Evolutionary conservation across 106 monocot species (phyloP).

Genomic region (Apostasia ramifera): DNA sequence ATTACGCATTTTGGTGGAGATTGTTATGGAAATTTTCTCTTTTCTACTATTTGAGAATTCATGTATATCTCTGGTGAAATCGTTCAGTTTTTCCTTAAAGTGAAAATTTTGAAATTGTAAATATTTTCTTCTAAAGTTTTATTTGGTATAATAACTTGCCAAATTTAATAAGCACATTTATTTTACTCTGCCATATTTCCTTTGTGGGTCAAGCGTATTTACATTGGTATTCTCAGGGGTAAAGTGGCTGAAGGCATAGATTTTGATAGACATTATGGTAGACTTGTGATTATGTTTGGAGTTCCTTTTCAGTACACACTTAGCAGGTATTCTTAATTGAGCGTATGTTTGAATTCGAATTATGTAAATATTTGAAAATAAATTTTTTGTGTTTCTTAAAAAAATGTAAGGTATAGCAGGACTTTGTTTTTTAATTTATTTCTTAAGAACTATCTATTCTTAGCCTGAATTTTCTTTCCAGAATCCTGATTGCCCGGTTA

Average conservation of each 20-base stretch:
- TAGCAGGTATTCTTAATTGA: slow-evolving; percentile 54
- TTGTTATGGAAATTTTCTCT: no score
- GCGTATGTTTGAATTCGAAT: neutral
- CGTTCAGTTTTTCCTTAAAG: no score
- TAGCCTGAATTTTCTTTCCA: slow-evolving; percentile 21
- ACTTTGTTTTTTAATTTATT: neutral
- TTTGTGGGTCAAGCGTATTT: no score
- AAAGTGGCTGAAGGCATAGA: slow-evolving; percentile 99
- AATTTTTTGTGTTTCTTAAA: neutral
- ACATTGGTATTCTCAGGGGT: slow-evolving; percentile 42
- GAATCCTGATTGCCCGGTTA: slow-evolving; percentile 85
- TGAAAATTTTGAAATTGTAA: no score
- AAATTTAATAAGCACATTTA: no score
- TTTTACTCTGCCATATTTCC: no score
- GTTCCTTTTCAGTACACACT: slow-evolving; percentile 97
- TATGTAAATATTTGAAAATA: neutral
- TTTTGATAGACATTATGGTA: slow-evolving; percentile 99
- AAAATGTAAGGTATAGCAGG: no score
- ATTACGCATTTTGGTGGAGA: no score
- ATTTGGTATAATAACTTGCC: no score
- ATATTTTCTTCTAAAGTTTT: no score
- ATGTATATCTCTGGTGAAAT: no score
- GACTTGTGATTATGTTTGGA: slow-evolving; percentile 99
- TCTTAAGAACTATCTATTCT: neutral
- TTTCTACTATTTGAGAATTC: no score